phyloP scores from a whole-genome alignment of 1,284 basidiomycete genomes.

The Schizophyllum commune region DNA sequence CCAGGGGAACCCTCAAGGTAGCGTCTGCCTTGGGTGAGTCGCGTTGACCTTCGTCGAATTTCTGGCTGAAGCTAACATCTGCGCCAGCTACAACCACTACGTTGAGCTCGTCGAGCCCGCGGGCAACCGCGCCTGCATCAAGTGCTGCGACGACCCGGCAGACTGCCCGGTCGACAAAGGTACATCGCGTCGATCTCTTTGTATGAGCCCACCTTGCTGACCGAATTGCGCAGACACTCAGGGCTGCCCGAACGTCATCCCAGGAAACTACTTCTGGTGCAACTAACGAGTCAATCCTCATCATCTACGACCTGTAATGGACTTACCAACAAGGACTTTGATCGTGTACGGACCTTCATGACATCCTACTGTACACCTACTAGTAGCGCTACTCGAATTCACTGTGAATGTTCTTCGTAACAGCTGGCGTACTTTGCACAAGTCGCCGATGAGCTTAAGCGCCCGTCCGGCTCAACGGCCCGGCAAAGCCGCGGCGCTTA shows the following conservation, averaged over 20 bases:
- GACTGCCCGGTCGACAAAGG: slow-evolving; percentile 27
- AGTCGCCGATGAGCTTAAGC: too few relatives aligned
- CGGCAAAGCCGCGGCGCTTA: too few relatives aligned
- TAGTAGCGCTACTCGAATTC: too few relatives aligned
- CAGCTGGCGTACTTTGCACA: too few relatives aligned
- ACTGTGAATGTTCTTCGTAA: too few relatives aligned
- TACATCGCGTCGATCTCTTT: slow-evolving; percentile 8
- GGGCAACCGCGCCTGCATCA: slow-evolving; percentile 26
- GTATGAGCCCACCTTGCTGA: not conserved
- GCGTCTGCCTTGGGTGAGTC: slow-evolving; percentile 24
- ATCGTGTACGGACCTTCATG: too few relatives aligned
- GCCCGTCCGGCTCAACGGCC: too few relatives aligned
- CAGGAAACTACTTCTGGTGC: slow-evolving; percentile 29
- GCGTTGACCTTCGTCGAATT: not conserved
- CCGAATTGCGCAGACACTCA: slow-evolving; percentile 16
- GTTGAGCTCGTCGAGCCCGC: slow-evolving; percentile 29
- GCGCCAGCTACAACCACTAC: slow-evolving; percentile 25
- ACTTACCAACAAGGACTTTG: too few relatives aligned
- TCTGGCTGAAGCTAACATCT: not conserved
- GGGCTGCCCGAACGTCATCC: slow-evolving; percentile 27
- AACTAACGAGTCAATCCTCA: slow-evolving; percentile 4
- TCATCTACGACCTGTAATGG: too few relatives aligned
- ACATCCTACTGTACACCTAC: too few relatives aligned
- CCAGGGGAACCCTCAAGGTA: slow-evolving; percentile 25
- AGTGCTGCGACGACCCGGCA: slow-evolving; percentile 27